Conservation (phyloP, 306 rosid species). For the Luffa acutangula region DNA sequence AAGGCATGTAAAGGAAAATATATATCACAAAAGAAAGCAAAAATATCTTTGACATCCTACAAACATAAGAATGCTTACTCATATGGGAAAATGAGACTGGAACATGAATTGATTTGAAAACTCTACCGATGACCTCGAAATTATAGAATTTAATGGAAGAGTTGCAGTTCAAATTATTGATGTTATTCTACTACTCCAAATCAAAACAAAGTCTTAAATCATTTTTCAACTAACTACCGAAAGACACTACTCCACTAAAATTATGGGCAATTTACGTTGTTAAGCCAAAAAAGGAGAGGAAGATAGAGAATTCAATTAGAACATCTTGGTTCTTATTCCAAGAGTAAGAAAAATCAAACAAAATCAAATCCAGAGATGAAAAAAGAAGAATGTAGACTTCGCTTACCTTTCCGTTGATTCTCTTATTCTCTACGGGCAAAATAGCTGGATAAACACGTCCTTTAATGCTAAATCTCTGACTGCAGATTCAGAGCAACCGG, state of each 20-base stretch:
- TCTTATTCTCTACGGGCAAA: constrained; percentile 42
- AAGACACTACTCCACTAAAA: not conserved
- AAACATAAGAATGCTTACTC: not conserved
- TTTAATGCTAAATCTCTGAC: constrained; percentile 74
- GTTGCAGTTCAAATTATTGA: not conserved
- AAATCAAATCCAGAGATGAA: not conserved
- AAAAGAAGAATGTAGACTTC: not conserved
- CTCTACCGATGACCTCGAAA: not conserved
- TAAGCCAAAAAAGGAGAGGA: not conserved
- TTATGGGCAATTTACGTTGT: not conserved
- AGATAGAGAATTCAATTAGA: not conserved
- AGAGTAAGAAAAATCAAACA: not conserved
- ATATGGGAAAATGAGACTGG: not conserved
- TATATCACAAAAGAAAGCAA: not conserved
- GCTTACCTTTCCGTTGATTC: constrained; percentile 55
- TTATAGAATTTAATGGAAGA: not conserved
- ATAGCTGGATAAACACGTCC: constrained; percentile 90
- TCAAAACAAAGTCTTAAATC: not conserved
- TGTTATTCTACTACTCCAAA: not conserved
- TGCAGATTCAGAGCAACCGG: constrained; percentile 14
- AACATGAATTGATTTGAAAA: not conserved
- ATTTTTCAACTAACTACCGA: not conserved
- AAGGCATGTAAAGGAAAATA: not conserved
- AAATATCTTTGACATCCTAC: not conserved
- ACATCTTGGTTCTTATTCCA: not conserved